Base-by-base conservation (phyloP, 208 protist genomes). In the Trypanosomatidae sp. region DNA sequence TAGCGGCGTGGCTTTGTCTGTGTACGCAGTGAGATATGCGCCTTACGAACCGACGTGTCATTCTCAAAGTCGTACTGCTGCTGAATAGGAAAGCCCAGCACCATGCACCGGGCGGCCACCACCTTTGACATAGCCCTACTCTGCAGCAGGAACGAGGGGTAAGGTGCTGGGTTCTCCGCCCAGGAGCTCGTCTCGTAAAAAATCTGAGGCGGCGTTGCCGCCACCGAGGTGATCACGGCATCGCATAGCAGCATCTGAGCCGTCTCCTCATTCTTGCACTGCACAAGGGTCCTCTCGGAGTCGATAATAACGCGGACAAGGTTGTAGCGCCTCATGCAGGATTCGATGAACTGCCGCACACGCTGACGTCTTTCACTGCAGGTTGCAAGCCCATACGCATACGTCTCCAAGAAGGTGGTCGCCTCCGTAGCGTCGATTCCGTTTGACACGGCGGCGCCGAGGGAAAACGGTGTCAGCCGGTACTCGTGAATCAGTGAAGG, bases 401-500 rank as follows among this genome's bases (percentile, higher is more conserved):
- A 83, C 10, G 68, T 71, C 19, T 90, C 66, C 9, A 99, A 77
- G 64, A 93, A 92, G 10, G 58, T 17, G 12, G 99, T 82, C 17
- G 99, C 99, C 25, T 98, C 90, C 0, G 93, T 71, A 0, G 89
- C 81, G 9, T 77, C 74, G 12, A 99, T 75, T 19, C 98, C 98
- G 52, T 97, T 92, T 13, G 98, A 99, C 1, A 98, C 95, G 8
- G 99, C 99, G 0, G 98, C 92, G 62, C 98, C 99, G 2, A 99
- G 89, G 3, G 99, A 99, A 72, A 99, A 99, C 9, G 87, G 87
- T 1, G 97, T 99, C 19, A 99, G 82, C 47, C 89, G 80, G 84
- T 99, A 99, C 84, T 99, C 98, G 73, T 99, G 99, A 33, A 99
- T 95, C 4, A 97, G 75, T 7, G 88, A 73, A 1, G 98, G 98